Conservation (phyloP, 345 rosid genomes). For the Murraya koenigii region DNA sequence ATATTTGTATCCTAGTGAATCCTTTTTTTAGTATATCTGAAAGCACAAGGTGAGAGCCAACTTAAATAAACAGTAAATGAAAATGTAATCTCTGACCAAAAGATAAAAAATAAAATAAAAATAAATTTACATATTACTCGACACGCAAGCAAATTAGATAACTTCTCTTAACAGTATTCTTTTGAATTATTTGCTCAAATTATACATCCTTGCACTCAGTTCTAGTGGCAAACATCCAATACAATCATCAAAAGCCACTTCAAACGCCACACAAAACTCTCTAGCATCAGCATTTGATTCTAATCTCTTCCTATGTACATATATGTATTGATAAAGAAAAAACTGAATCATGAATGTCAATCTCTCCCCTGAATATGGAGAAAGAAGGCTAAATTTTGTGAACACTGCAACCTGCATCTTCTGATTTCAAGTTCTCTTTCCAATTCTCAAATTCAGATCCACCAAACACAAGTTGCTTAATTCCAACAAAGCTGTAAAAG, state of each 20-base stretch:
- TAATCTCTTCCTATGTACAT: background rate
- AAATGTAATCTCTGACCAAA: background rate
- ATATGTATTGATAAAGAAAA: background rate
- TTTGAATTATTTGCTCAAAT: background rate
- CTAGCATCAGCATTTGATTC: background rate
- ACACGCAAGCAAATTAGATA: background rate
- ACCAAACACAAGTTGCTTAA: slow-evolving; percentile 84
- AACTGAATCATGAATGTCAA: background rate
- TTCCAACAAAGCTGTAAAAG: slow-evolving; percentile 62
- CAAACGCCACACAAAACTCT: background rate
- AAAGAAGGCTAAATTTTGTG: slow-evolving; percentile 53
- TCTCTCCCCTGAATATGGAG: background rate
- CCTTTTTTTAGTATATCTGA: background rate
- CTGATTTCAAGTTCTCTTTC: slow-evolving; percentile 70
- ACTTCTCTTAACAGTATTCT: background rate
- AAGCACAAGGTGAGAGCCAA: background rate
- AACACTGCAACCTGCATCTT: slow-evolving; percentile 65
- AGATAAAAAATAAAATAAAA: background rate
- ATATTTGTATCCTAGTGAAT: background rate
- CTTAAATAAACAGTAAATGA: background rate
- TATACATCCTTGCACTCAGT: background rate
- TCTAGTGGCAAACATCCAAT: background rate
- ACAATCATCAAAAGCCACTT: background rate
- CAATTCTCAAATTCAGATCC: slow-evolving; percentile 80
- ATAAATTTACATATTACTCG: background rate